Base-by-base conservation (phyloP, 192 early-diverging fungal genomes). In the Endogone sp. region DNA sequence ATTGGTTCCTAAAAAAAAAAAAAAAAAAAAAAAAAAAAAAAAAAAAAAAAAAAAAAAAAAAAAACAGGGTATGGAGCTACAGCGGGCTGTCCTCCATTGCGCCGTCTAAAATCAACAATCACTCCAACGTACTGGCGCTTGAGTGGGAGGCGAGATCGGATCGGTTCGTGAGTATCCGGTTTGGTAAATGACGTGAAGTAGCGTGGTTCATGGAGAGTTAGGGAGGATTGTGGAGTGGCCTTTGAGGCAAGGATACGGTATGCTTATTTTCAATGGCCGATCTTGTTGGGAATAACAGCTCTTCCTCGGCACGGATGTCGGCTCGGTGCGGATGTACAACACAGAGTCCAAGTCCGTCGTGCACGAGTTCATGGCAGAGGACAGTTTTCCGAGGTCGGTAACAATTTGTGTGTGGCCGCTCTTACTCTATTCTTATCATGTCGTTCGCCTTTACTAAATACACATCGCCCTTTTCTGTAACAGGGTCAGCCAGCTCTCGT, bases 321-420 rank as follows among this genome's bases (percentile, higher is more conserved):
- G 76, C 30, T 54, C 76, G 22, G 76, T 88, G 67, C 72, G 79
- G 26, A 77, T 83, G 32, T 88, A 86, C 65, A 86, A 83, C 66
- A 68, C 79, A 3, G 86, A 88, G 30, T 73, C 76, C 3, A 79
- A 77, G 56, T 79, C 85, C 2, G 62, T 88, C 9, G 82, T 88
- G 16, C 86, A 86, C 61, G 82, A 84, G 54, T 85, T 86, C 66
- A 72, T 72, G 61, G 82, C 74, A 28, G 77, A 79, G 24, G 70
- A 75, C 2, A 77, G 76, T 57, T 83, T 77, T 44, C 79, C 79
- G 63, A 80, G 77, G 84, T 79, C 49, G 22, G 37, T 32, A 57
- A 20, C 23, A 20, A 32, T 25, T 28, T 22, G 3, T 24, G 3
- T 37, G 32, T 23, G 13, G 2, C 37, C 21, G n/a, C 56, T 29